Evolutionary conservation across 495 filamentous ascomycete species (phyloP), one percentile per base, ranked within the genome.

Genomic region (Clavariopsis aquatica): DNA sequence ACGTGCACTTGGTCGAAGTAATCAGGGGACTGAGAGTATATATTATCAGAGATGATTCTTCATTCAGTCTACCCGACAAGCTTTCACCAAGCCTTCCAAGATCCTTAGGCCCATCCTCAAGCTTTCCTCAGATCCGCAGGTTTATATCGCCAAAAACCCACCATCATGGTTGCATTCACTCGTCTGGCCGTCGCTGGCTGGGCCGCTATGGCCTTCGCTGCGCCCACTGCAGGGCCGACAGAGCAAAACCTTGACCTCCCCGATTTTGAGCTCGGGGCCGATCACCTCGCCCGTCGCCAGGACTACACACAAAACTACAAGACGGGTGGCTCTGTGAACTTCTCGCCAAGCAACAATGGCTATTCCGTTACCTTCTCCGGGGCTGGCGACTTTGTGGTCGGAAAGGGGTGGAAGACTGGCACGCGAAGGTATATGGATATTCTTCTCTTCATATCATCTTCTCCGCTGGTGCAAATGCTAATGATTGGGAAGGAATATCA

Each of bases 231-330:
- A 28, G 36, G 23, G 9, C 28, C 34, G 64, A 26, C 49, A 73
- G 69, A 20, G 22, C 49, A 24, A 9, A 19, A 31, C 22, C 26
- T 31, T 20, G 51, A 53, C 9, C 10, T 10, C 19, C 51, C 27
- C 72, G 69, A 76, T 60, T 78, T 77, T 73, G 41, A 78, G 77
- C 49, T 69, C 72, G 29, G 82, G 79, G 52, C 80, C 74, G n/a
- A 78, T 78, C 72, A 79, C 29, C 61, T 64, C n/a, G 28, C 29
- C 12, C 26, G 27, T 26, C 61, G 61, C 38, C 52, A 83, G 61
- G 83, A 83, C 62, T 86, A 79, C 73, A 85, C 82, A 74, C 87
- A 82, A 66, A 83, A 80, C 31, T 86, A 84, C 80, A 86, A 83
- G 81, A 86, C 83, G 52, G 80, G 86, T 43, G 81, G 81, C 4